Evolutionary conservation across 176 grass and related monocot species (phyloP), one percentile per base, ranked within the genome.

Genomic region (Aegilops bicornis): DNA sequence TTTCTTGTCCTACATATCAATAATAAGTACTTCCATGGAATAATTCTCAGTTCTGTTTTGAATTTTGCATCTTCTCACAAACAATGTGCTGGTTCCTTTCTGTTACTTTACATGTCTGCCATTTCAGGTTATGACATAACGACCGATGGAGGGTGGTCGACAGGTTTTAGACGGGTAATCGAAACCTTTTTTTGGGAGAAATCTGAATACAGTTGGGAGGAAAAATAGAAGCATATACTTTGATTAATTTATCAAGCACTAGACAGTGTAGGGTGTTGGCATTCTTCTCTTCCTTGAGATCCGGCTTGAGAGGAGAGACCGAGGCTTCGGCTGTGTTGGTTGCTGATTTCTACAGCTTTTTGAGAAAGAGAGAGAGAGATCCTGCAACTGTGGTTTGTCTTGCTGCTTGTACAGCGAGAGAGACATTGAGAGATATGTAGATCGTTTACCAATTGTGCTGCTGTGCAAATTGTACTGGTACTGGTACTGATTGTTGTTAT

Each of bases 11-110:
- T 67, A 74, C 84, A 86, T 73, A 79, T 79, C 32, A 90, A 79
- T 87, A 90, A 87, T 87, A 87, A 90, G 80, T 64, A 73, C 22
- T 74, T 73, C 19, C 60, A 77, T 87, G 80, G 73, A 73, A 77
- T 87, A 48, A 52, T 73, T 79, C 43, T 59, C 40, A 81, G 64
- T 68, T 25, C 4, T 4, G 37, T 52, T 80, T 15, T 56, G 73
- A 24, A 29, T 76, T 62, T 32, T 2, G 54, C 36, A 14, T 77
- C 59, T 45, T 76, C 30, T 31, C 40, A 31, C 37, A 17, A 22
- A 82, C 54, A 58, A 2, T 68, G 65, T 66, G 15, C 15, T 67
- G 64, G 64, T 67, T 66, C 25, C 64, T 67, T 67, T 67, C n/a
- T 68, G 31, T 31, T 33, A 67, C 0, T 68, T 15, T 10, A 68